These are phyloP conservation scores for Cladosporium colombiae DNA, from an alignment of 2,329 filamentous ascomycete species.

Conservation along the genomic window DNA sequence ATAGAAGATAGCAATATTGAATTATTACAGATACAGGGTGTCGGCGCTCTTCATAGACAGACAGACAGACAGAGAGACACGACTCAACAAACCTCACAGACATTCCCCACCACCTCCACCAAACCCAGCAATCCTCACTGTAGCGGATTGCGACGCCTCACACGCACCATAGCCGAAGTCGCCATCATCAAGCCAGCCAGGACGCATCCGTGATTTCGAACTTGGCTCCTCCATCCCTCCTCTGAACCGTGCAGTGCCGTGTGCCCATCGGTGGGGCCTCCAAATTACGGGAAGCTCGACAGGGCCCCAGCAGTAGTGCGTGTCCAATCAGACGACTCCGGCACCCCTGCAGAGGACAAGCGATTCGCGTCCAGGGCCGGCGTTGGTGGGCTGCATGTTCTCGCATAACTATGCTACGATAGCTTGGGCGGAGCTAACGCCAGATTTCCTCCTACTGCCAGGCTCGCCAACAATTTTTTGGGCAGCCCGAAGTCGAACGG, in stretches of 20 bases:
- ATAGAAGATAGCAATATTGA: neutral
- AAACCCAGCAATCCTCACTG: conserved; percentile 6
- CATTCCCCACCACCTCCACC: neutral
- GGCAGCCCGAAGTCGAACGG: neutral
- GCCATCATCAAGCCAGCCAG: neutral
- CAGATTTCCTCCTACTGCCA: neutral
- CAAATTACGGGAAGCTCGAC: conserved; percentile 13
- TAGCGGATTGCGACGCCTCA: neutral
- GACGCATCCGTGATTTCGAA: neutral
- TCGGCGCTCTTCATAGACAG: neutral
- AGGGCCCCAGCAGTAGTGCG: neutral
- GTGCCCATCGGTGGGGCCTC: conserved; percentile 5
- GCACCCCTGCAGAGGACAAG: neutral
- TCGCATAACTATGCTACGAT: neutral
- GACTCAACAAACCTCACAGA: neutral
- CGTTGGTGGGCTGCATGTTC: conserved; percentile 7
- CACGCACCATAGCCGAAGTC: neutral
- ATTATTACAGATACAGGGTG: neutral
- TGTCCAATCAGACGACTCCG: neutral
- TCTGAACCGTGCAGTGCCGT: conserved; percentile 4
- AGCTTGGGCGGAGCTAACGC: conserved; percentile 5
- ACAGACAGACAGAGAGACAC: neutral
- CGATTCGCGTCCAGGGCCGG: conserved; percentile 16
- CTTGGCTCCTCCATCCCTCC: neutral
- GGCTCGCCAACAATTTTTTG: conserved; percentile 11